These are phyloP conservation scores for Colletotrichum sp. DNA, from an alignment of 2,329 filamentous ascomycete genomes.

Conservation along the genomic window DNA sequence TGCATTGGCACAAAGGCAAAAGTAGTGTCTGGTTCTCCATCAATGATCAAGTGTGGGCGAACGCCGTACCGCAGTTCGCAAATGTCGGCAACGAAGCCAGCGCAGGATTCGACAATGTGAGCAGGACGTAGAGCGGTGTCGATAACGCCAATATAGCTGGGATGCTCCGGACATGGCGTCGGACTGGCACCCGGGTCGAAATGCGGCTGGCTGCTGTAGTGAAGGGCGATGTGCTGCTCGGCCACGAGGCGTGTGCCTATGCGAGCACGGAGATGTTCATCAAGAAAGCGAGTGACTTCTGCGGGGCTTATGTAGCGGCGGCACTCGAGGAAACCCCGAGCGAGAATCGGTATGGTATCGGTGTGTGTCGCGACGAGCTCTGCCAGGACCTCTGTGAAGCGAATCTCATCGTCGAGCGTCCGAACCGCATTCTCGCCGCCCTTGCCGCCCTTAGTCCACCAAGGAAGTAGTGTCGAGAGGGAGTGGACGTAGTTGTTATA, in stretches of 20 bases:
- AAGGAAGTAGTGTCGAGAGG: constrained; percentile 87
- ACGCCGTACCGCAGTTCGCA: constrained; percentile 96
- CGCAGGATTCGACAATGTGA: constrained; percentile 81
- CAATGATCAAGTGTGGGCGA: constrained; percentile 78
- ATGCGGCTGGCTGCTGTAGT: constrained; percentile 74
- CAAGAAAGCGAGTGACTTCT: constrained; percentile 90
- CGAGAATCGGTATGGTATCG: constrained; percentile 92
- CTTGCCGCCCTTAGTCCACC: constrained; percentile 46
- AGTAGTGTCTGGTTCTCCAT: constrained; percentile 84
- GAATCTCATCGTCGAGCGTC: constrained; percentile 83
- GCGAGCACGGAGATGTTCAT: constrained; percentile 89
- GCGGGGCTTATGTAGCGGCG: constrained; percentile 82
- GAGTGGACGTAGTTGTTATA: constrained; percentile 97
- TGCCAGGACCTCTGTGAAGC: constrained; percentile 90
- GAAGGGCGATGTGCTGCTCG: constrained; percentile 94
- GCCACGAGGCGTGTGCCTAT: constrained; percentile 95
- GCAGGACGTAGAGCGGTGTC: constrained; percentile 88
- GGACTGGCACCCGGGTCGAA: constrained; percentile 59
- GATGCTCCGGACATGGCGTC: constrained; percentile 55
- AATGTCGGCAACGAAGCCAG: constrained; percentile 91
- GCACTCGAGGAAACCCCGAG: constrained; percentile 91
- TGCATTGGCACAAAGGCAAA: constrained; percentile 97
- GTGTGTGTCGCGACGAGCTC: constrained; percentile 95
- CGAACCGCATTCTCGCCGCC: constrained; percentile 60
- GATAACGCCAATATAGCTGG: constrained; percentile 90